A percentile compares a stretch with the other conserved stretches of the same genome.
Evolutionary conservation across 257 asterid genomes (phyloP).

Genomic region (Solanum arcanum): DNA sequence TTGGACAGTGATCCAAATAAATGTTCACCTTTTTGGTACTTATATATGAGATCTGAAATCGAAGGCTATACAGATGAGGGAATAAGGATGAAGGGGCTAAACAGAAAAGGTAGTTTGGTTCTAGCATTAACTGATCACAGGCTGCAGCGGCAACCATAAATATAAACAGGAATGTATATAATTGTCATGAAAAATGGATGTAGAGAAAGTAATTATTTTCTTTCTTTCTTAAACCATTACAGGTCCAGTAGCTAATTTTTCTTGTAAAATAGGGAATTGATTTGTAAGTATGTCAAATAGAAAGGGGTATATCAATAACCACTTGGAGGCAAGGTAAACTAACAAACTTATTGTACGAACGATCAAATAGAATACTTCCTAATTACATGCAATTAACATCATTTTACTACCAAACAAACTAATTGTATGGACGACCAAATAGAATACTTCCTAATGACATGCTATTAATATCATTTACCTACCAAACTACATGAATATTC

Average conservation of each 20-base stretch:
- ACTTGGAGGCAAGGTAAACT: not conserved
- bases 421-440: not conserved
- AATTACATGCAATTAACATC: not conserved
- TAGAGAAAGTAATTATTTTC: not conserved
- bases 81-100: not conserved
- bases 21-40: not conserved
- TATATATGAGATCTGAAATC: not conserved
- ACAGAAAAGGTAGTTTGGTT: not conserved
- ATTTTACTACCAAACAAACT: not conserved
- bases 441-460: not conserved
- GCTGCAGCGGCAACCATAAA: not conserved
- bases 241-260: not conserved
- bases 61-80: not conserved
- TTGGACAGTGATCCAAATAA: not conserved
- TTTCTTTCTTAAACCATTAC: not conserved
- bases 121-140: not conserved
- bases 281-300: not conserved
- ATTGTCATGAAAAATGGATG: not conserved
- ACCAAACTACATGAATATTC: not conserved
- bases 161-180: not conserved
- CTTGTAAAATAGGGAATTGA: not conserved
- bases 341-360: not conserved
- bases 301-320: not conserved
- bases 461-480: not conserved
- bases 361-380: not conserved